These are phyloP conservation scores for Bremia lactucae DNA, from an alignment of 352 stramenopile genomes.

Conservation along the genomic window DNA sequence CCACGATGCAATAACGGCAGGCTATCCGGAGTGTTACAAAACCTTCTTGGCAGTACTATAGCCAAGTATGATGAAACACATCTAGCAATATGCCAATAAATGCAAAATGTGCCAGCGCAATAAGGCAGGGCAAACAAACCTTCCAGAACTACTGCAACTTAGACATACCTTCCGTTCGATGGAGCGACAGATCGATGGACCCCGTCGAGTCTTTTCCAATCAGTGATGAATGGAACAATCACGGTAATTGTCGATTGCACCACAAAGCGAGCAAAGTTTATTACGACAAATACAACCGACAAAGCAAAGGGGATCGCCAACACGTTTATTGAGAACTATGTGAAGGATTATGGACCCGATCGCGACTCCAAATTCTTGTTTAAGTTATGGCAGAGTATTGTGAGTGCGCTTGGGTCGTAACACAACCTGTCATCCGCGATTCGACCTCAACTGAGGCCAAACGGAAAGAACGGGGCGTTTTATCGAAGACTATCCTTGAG, in stretches of 20 bases:
- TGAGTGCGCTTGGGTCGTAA: neutral
- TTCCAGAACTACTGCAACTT: conserved; percentile 6
- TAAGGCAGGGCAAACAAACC: conserved; percentile 7
- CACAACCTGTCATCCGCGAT: neutral
- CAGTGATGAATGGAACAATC: neutral
- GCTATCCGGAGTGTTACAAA: conserved; percentile 4
- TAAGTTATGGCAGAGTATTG: neutral
- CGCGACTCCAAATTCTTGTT: neutral
- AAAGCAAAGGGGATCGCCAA: neutral
- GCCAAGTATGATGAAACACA: conserved; percentile 7
- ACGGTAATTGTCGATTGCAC: neutral
- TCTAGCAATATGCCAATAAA: conserved; percentile 10
- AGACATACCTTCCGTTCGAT: conserved; percentile 1
- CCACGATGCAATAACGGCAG: conserved; percentile 2
- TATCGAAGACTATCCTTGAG: conserved; percentile 8
- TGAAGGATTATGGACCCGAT: neutral
- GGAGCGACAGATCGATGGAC: conserved; percentile 9
- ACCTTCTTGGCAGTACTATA: conserved; percentile 2
- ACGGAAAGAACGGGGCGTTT: conserved; percentile 5
- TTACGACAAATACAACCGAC: neutral
- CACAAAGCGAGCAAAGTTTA: neutral
- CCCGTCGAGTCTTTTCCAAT: conserved; percentile 6
- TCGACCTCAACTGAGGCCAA: neutral
- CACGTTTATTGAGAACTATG: neutral
- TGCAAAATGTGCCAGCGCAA: conserved; percentile 8